These are phyloP conservation scores for Kuraishia capsulata DNA, from an alignment of 805 yeast genomes.

Conservation along the genomic window DNA sequence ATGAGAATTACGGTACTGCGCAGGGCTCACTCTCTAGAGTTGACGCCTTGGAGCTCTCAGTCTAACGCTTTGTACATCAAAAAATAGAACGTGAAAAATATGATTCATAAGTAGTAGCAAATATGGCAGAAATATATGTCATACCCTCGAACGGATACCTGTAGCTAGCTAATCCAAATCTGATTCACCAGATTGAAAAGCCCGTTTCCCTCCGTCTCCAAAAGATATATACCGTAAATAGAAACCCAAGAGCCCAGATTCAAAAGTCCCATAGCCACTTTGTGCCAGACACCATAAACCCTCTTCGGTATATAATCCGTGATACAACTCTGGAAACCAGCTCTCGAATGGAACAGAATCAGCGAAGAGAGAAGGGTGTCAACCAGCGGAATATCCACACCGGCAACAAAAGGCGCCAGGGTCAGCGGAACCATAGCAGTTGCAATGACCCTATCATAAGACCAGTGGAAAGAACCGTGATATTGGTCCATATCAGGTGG, in stretches of 20 bases:
- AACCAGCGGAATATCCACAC: constrained; percentile 33
- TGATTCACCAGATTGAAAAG: constrained; percentile 15
- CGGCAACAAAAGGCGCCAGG: constrained; percentile 50
- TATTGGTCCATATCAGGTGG: constrained; percentile 44
- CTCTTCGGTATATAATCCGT: constrained; percentile 71
- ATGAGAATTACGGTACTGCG: too few species aligned
- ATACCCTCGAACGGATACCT: too few species aligned
- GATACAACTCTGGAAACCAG: constrained; percentile 72
- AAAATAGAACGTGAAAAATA: too few species aligned
- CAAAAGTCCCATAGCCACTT: constrained; percentile 48
- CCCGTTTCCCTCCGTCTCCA: constrained; percentile 79
- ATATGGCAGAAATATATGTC: too few species aligned
- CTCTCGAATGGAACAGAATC: constrained; percentile 54
- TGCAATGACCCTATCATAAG: constrained; percentile 54
- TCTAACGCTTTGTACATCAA: too few species aligned
- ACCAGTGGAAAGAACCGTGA: constrained; percentile 73
- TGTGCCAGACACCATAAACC: constrained; percentile 61
- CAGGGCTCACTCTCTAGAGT: too few species aligned
- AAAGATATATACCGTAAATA: constrained; percentile 63
- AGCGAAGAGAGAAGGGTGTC: constrained; percentile 20
- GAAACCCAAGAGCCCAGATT: constrained; percentile 56
- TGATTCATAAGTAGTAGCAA: too few species aligned
- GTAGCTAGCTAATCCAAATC: background rate
- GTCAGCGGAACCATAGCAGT: constrained; percentile 56
- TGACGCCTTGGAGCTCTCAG: too few species aligned